A percentile compares a stretch with the other conserved stretches of the same genome.
phyloP scores from a whole-genome alignment of 306 rosid genomes.

The Cucumis cinereus region DNA sequence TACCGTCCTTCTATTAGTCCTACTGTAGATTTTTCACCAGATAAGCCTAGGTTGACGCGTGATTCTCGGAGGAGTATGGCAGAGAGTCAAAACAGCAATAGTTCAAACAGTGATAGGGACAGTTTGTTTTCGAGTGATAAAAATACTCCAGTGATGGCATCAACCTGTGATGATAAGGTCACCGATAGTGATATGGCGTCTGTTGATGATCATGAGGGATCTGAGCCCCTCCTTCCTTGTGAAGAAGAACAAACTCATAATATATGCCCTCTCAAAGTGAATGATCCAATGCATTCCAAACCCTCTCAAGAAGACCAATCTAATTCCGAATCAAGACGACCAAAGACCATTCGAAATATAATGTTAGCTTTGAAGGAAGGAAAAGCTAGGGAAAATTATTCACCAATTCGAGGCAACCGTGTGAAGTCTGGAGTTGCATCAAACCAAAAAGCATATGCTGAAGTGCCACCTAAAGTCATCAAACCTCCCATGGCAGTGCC shows the following conservation, averaged over 20 bases:
- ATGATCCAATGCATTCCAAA: constrained; percentile 32
- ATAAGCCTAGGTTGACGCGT: constrained; percentile 39
- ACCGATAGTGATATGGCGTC: constrained; percentile 44
- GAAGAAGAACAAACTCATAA: constrained; percentile 37
- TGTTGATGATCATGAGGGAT: constrained; percentile 46
- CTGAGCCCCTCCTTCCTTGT: constrained; percentile 33
- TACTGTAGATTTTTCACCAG: constrained; percentile 33
- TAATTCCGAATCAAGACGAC: constrained; percentile 48
- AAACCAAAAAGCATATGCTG: constrained; percentile 33
- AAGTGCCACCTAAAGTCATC: constrained; percentile 54
- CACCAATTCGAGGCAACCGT: constrained; percentile 76
- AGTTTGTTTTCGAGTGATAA: constrained; percentile 66
- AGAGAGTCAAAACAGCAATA: constrained; percentile 78
- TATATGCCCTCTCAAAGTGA: constrained; percentile 23
- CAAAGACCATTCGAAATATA: constrained; percentile 70
- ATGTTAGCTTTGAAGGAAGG: constrained; percentile 86
- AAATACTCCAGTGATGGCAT: constrained; percentile 23
- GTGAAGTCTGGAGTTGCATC: constrained; percentile 35
- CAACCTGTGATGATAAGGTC: constrained; percentile 32
- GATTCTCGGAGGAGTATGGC: constrained; percentile 55
- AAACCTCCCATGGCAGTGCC: constrained; percentile 42
- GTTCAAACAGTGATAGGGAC: constrained; percentile 84
- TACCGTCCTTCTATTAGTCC: constrained; percentile 60
- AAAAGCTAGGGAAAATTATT: constrained; percentile 56
- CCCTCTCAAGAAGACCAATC: constrained; percentile 37